Evolutionary conservation across 2,329 filamentous ascomycete species (phyloP), one percentile per base, ranked within the genome.

Genomic region (Colletotrichum magnum): DNA sequence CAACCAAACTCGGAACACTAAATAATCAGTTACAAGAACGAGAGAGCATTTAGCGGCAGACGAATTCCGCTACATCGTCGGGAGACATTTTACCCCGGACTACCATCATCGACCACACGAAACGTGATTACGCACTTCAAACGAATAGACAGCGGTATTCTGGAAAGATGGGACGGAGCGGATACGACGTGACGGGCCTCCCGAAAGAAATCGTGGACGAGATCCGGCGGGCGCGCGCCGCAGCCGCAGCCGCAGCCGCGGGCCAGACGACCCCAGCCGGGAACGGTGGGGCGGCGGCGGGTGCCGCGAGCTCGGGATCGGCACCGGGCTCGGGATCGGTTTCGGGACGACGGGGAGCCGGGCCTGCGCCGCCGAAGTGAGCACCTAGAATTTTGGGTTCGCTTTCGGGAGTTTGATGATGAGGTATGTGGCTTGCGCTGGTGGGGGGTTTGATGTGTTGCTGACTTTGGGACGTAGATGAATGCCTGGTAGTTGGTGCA

Each of bases 111-210:
- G 32, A 36, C 32, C 32, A 10, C 9, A 2, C 32, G 32, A 10
- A 36, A 36, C 32, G 9, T 6, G 32, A 10, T 10, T 3, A 36
- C 2, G 28, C 12, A 43, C 2, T 50, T 18, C 15, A 6, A 15
- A 18, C 13, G 13, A 47, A 16, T 4, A 18, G 45, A n/a, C 18
- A 18, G 18, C 18, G 18, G 18, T 18, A 18, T 18, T 24, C 3
- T 43, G 5, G 2, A 15, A 47, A 26, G 18, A 72, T 72, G 70
- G 70, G 70, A 45, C 68, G 70, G 24, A 60, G 63, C 51, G 68
- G 68, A 6, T 72, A 72, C 48, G 68, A 71, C 39, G 65, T 50
- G 3, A 71, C 68, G 10, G 56, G 39, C 2, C 36, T 71, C 47
- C 50, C 45, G 39, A 56, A 41, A 12, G 21, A 47, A 39, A 36